Conservation (phyloP, 2,329 filamentous ascomycete species). For the Torrubiella hemipterigena region DNA sequence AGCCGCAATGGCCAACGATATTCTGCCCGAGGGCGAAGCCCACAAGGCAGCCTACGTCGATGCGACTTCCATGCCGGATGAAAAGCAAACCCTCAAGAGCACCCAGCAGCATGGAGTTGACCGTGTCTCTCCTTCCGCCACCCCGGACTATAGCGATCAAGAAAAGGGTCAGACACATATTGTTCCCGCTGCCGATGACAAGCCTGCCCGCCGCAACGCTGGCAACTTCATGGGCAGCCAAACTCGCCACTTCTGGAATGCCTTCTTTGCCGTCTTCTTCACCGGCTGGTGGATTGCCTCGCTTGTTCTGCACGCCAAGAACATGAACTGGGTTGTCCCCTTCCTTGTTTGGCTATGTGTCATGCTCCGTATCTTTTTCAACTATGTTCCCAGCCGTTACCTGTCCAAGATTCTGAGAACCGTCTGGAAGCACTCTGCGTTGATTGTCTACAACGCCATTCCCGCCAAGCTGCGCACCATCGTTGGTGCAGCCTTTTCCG, state of each 20-base stretch:
- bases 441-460: slow-evolving; percentile 45
- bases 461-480: slow-evolving; percentile 55
- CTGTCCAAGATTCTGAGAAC: slow-evolving; percentile 55
- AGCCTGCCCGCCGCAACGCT: too few species aligned
- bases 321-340: slow-evolving; percentile 72
- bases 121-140: slow-evolving; percentile 10
- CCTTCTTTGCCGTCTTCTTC: slow-evolving; percentile 30
- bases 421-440: slow-evolving; percentile 55
- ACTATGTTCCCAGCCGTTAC: slow-evolving; percentile 57
- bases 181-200: too few species aligned
- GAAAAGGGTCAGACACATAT: slow-evolving; percentile 23
- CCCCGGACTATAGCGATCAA: slow-evolving; percentile 26
- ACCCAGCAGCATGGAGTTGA: slow-evolving; percentile 9
- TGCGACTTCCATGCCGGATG: too few species aligned
- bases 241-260: too few species aligned
- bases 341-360: slow-evolving; percentile 72
- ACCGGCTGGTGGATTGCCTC: slow-evolving; percentile 66
- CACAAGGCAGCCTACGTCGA: too few species aligned
- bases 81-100: too few species aligned
- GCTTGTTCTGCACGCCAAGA: slow-evolving; percentile 57
- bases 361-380: slow-evolving; percentile 60
- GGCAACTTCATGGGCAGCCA: too few species aligned
- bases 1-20: too few species aligned
- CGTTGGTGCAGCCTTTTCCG: slow-evolving; percentile 48
- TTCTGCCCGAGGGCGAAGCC: too few species aligned